phyloP scores from a whole-genome alignment of 2,329 filamentous ascomycete genomes.

The Diplodia corticola region DNA sequence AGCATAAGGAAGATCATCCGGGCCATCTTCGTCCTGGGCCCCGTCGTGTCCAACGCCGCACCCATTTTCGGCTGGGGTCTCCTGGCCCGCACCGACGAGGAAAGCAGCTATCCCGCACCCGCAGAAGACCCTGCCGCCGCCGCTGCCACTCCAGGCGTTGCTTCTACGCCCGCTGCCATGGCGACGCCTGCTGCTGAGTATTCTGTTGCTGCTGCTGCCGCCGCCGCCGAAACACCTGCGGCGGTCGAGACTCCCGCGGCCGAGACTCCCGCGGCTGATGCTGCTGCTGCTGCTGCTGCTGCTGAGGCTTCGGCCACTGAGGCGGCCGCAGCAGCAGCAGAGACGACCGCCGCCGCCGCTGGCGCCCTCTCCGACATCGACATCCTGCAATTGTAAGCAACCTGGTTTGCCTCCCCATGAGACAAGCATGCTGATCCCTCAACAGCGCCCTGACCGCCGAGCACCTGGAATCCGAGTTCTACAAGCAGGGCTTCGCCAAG shows the following conservation, averaged over 20 bases:
- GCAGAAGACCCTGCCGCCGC: neutral
- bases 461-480: slow-evolving; percentile 72
- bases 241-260: neutral
- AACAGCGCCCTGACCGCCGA: slow-evolving; percentile 70
- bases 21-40: slow-evolving; percentile 39
- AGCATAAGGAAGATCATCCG: slow-evolving; percentile 39
- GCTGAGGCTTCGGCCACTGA: neutral
- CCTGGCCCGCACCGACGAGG: neutral
- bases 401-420: slow-evolving; percentile 30
- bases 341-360: slow-evolving; percentile 4
- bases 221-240: neutral
- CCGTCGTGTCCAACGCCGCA: slow-evolving; percentile 29
- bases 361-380: slow-evolving; percentile 50
- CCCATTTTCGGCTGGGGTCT: neutral
- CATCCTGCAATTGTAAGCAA: slow-evolving; percentile 55
- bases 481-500: slow-evolving; percentile 67
- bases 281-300: slow-evolving; percentile 1
- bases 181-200: slow-evolving; percentile 2
- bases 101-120: slow-evolving; percentile 20
- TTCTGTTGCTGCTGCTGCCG: neutral
- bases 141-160: neutral
- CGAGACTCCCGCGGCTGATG: neutral
- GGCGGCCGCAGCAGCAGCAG: neutral
- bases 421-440: slow-evolving; percentile 33
- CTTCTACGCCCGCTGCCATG: neutral